phyloP scores from a whole-genome alignment of 768 basidiomycete species.

The Lactifluus hygrophoroides region DNA sequence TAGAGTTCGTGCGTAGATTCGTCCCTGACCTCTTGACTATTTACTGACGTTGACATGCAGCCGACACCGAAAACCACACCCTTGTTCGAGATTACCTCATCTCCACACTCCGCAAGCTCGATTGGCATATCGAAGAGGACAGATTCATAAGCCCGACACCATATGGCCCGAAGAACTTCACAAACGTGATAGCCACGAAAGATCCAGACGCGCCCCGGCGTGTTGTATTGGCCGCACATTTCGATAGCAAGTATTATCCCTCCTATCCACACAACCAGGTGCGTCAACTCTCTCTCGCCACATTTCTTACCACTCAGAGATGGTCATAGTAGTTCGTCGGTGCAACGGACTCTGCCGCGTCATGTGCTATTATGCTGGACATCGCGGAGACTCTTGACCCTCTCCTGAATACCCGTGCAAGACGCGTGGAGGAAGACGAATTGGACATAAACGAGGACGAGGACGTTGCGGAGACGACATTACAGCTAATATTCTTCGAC shows the following conservation, averaged over 20 bases:
- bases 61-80: slow-evolving; percentile 70
- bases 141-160: slow-evolving; percentile 75
- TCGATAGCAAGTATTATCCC: slow-evolving; percentile 85
- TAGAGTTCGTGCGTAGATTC: slow-evolving; percentile 49
- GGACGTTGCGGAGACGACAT: slow-evolving; percentile 70
- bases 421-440: slow-evolving; percentile 42
- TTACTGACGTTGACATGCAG: slow-evolving; percentile 27
- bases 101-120: slow-evolving; percentile 55
- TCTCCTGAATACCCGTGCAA: slow-evolving; percentile 52
- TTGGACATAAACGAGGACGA: slow-evolving; percentile 60
- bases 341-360: slow-evolving; percentile 93
- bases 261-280: slow-evolving; percentile 69
- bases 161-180: slow-evolving; percentile 68
- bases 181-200: slow-evolving; percentile 92
- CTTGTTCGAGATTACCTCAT: slow-evolving; percentile 75
- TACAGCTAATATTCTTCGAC: slow-evolving; percentile 93
- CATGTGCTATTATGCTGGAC: slow-evolving; percentile 91
- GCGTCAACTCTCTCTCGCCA: slow-evolving; percentile 17
- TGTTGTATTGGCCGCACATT: slow-evolving; percentile 86
- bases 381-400: slow-evolving; percentile 77
- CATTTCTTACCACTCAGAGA: background rate
- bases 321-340: slow-evolving; percentile 69
- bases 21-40: slow-evolving; percentile 5
- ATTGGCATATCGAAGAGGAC: slow-evolving; percentile 88
- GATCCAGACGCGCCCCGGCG: slow-evolving; percentile 76